Base-by-base conservation (phyloP, 208 protist species). In the Trypanosoma theileri region DNA sequence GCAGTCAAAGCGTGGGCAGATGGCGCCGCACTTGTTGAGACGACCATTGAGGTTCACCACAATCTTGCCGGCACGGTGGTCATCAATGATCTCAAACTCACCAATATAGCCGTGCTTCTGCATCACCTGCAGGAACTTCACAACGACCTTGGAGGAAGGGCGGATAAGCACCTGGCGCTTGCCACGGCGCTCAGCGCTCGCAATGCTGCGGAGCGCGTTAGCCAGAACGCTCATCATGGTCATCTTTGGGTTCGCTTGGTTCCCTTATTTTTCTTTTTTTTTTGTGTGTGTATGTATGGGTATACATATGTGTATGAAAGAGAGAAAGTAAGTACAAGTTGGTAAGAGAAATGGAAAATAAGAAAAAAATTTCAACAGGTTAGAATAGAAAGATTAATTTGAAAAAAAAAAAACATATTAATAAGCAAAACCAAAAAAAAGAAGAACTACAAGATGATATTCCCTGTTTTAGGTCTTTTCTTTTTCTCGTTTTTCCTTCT, bases 81-180 rank as follows among this genome's bases (percentile, higher is more conserved):
- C 98, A 88, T 99, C 99, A 79, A 99, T 94, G 84, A 99, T 90
- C 89, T 99, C 99, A 82, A 99, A 99, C 82, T 99, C 99, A 69
- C 98, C 98, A 90, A 99, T 99, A 97, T 99, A 99, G 86, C 98
- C 97, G 89, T 99, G 98, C 89, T 99, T 99, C 96, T 99, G 98
- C 99, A 99, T 99, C 67, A 99, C 98, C 71, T 96, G 86, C 62
- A 99, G 91, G 91, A 99, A 99, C 85, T 99, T 99, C 75, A 99
- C 87, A 71, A 99, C 94, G 66, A 99, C 99, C 92, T 99, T 99
- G 71, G 97, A 99, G 59, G 85, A 94, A 55, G 99, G 99, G 77
- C 99, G 89, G 84, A 99, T 91, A 41, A 99, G 84, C 54, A 99
- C 99, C 89, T 99, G 99, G 72, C 99, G 95, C 94, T 99, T 99